phyloP scores from a whole-genome alignment of 768 basidiomycete genomes.

The Tylopilus sp. region DNA sequence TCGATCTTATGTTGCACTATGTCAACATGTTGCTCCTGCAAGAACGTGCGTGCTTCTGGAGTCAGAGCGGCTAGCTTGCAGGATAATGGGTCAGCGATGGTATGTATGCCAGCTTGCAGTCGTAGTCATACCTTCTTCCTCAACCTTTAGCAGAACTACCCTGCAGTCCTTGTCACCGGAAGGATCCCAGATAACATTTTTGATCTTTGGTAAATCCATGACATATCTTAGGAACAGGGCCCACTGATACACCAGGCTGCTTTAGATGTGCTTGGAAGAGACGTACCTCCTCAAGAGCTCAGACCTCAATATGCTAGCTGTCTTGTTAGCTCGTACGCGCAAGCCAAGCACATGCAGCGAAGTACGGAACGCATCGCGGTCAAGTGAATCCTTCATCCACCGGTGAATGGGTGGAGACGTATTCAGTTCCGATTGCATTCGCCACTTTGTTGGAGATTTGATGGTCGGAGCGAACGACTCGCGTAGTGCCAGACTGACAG shows the following conservation, averaged over 20 bases:
- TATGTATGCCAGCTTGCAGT: not conserved
- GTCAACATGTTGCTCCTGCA: conserved; percentile 53
- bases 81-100: conserved; percentile 7
- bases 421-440: conserved; percentile 31
- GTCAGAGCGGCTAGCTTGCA: conserved; percentile 68
- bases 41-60: conserved; percentile 48
- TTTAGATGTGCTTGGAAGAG: not conserved
- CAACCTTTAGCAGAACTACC: conserved; percentile 64
- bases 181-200: conserved; percentile 53
- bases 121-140: conserved; percentile 51
- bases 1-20: conserved; percentile 59
- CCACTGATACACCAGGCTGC: conserved; percentile 8
- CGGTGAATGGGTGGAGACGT: conserved; percentile 46
- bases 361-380: conserved; percentile 63
- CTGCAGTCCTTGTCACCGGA: conserved; percentile 47
- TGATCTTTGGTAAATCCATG: conserved; percentile 67
- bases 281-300: conserved; percentile 58
- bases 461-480: conserved; percentile 1
- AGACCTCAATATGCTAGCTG: conserved; percentile 54
- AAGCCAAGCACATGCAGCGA: conserved; percentile 66
- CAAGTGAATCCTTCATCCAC: conserved; percentile 50
- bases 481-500: conserved; percentile 2
- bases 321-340: conserved; percentile 54
- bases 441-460: not conserved
- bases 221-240: conserved; percentile 42